Percentiles rank a stretch among this genome's conserved stretches.
Evolutionary conservation across 1,139 yeast species (phyloP).

Genomic region (Blastobotrys niveus): DNA sequence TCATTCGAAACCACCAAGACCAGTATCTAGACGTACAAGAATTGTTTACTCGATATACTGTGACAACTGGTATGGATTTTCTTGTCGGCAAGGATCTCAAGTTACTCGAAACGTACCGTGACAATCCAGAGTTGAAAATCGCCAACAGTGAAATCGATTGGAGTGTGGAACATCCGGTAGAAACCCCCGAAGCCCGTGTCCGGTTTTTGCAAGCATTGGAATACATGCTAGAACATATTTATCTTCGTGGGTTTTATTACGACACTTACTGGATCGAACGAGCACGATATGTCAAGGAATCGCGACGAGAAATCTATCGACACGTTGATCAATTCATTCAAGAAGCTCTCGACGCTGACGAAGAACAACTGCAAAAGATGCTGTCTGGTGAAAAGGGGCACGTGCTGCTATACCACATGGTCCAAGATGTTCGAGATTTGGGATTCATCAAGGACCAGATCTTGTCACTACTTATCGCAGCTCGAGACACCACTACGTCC

Average conservation of each 20-base stretch:
- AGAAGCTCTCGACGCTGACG: conserved; percentile 13
- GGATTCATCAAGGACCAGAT: conserved; percentile 44
- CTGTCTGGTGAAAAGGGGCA: conserved; percentile 25
- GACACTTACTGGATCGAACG: conserved; percentile 11
- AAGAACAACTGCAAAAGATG: conserved; percentile 9
- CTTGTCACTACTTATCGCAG: conserved; percentile 47
- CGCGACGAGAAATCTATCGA: conserved; percentile 4
- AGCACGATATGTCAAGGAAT: conserved; percentile 4
- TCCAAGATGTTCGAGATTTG: conserved; percentile 45
- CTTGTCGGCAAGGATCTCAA: conserved; percentile 14
- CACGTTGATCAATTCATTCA: conserved; percentile 11
- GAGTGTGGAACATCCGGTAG: conserved; percentile 9
- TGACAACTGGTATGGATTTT: conserved; percentile 15
- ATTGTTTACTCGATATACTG: conserved; percentile 12
- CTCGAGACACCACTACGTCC: conserved; percentile 52
- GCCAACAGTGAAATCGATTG: conserved; percentile 9
- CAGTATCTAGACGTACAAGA: conserved; percentile 11
- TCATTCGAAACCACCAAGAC: background rate
- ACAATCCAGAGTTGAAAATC: conserved; percentile 5
- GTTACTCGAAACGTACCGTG: conserved; percentile 9
- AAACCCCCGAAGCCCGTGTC: conserved; percentile 10
- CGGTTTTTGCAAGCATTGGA: conserved; percentile 15
- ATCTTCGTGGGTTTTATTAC: conserved; percentile 8
- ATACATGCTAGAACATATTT: conserved; percentile 6
- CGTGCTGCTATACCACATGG: conserved; percentile 46